Evolutionary conservation across 805 yeast genomes (phyloP), one percentile per base, ranked within the genome.

Genomic region (Suhomyces sp.): DNA sequence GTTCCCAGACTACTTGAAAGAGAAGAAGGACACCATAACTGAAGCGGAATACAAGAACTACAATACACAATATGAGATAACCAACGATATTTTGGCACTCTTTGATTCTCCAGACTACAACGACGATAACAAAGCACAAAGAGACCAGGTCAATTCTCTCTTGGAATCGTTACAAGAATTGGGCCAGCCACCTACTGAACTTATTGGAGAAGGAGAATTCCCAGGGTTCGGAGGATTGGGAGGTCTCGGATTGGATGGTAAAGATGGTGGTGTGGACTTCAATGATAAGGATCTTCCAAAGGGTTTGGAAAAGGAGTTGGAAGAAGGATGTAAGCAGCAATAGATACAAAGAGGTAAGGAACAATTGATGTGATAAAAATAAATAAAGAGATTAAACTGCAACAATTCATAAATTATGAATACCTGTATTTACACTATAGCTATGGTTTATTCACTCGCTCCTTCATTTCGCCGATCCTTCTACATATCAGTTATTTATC

Each of bases 101-200:
- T 91, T 83, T 56, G 95, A 91, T 52, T 68, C 66, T 4, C 71
- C 79, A 1, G 64, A 61, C 22, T 91, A 84, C 55, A 63, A 65
- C 39, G 91, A 83, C 41, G 63, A 65, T 14, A 58, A 68, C 46
- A 53, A 55, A 31, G 54, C 48, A 11, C 59, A 55, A 19, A 69
- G 79, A 40, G 77, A 74, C 33, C 71, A 63, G 39, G 75, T 87
- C 31, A 72, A 79, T 35, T 47, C 56, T 6, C 72, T 77, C 42
- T 69, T 87, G 64, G 90, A 83, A 49, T 69, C 72, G n/a, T 66
- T 80, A 55, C 85, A 87, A 56, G 81, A 75, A 31, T 62, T 83
- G 19, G 95, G 95, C 0, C 79, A 85, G 51, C 95, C 95, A 2
- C 95, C 95, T 4, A 55, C 72, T 10, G 95, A 84, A 33, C 65